Conservation (phyloP, 345 rosid genomes). For the Citrus trifoliata region DNA sequence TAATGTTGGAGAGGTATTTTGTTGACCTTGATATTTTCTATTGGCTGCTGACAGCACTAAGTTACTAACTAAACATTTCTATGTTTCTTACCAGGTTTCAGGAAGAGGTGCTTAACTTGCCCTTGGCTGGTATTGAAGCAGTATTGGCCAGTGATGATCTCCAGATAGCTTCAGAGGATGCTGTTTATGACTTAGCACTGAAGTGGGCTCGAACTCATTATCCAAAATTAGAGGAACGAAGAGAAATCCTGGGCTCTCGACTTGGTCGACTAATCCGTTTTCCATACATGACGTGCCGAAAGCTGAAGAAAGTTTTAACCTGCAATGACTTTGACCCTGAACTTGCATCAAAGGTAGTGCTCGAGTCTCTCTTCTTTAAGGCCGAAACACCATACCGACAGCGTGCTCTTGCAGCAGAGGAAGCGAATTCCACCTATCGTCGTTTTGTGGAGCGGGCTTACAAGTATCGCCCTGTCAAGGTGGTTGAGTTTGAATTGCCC, state of each 20-base stretch:
- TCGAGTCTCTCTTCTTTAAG: conserved; percentile 79
- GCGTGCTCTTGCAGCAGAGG: conserved; percentile 44
- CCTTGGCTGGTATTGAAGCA: conserved; percentile 77
- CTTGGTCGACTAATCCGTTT: conserved; percentile 69
- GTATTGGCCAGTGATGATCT: conserved; percentile 69
- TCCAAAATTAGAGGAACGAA: conserved; percentile 60
- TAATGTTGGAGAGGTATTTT: background rate
- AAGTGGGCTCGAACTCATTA: conserved; percentile 72
- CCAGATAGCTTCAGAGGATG: conserved; percentile 66
- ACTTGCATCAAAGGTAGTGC: conserved; percentile 55
- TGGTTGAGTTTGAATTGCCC: conserved; percentile 71
- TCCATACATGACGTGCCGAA: conserved; percentile 71
- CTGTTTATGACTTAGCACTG: conserved; percentile 62
- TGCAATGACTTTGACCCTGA: conserved; percentile 65
- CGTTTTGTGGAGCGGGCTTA: conserved; percentile 75
- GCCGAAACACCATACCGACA: conserved; percentile 55
- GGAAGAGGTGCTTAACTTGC: conserved; percentile 70
- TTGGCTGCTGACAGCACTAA: background rate
- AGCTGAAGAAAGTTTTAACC: conserved; percentile 62
- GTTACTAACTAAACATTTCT: background rate
- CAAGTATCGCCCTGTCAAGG: conserved; percentile 66
- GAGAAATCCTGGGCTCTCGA: conserved; percentile 46
- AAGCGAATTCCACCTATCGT: conserved; percentile 23
- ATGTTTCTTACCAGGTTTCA: conserved; percentile 39
- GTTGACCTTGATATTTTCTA: background rate